phyloP scores from a whole-genome alignment of 768 basidiomycete species.

The Botryobasidium botryosum region DNA sequence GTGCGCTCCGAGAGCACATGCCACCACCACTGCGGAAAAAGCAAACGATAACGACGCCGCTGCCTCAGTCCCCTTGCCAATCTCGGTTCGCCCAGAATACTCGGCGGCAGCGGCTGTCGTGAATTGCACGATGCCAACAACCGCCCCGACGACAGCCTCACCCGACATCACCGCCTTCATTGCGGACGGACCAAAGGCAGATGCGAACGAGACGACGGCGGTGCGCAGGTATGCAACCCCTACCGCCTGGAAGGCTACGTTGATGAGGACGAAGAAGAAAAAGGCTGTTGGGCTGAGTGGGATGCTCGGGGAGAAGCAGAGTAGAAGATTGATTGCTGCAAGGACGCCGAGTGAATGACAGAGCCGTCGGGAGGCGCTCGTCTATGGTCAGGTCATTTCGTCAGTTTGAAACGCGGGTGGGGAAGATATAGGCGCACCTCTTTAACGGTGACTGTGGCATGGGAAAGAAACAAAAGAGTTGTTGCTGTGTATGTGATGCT shows the following conservation, averaged over 20 bases:
- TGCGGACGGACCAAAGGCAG: slow-evolving; percentile 55
- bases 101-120: slow-evolving; percentile 11
- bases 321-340: slow-evolving; percentile 36
- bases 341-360: slow-evolving; percentile 36
- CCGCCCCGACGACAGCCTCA: slow-evolving; percentile 19
- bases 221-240: slow-evolving; percentile 66
- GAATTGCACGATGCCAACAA: slow-evolving; percentile 20
- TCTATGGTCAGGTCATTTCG: slow-evolving; percentile 37
- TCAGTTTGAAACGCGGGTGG: slow-evolving; percentile 19
- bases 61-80: no score
- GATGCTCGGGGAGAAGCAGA: slow-evolving; percentile 52
- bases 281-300: slow-evolving; percentile 38
- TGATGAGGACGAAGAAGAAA: slow-evolving; percentile 46
- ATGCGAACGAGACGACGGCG: slow-evolving; percentile 61
- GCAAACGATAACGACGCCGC: slow-evolving; percentile 63
- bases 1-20: slow-evolving; percentile 36
- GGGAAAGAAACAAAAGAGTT: slow-evolving; percentile 54
- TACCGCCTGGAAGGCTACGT: slow-evolving; percentile 38
- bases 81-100: no score
- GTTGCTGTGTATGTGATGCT: slow-evolving; percentile 41
- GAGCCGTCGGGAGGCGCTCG: slow-evolving; percentile 31
- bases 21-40: slow-evolving; percentile 47
- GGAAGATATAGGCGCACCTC: slow-evolving; percentile 31
- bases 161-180: slow-evolving; percentile 32
- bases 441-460: slow-evolving; percentile 54